Percentiles rank a stretch among this genome's conserved stretches.
These are phyloP conservation scores for Aphanomyces invadans DNA, from an alignment of 352 stramenopile genomes.

Conservation along the genomic window DNA sequence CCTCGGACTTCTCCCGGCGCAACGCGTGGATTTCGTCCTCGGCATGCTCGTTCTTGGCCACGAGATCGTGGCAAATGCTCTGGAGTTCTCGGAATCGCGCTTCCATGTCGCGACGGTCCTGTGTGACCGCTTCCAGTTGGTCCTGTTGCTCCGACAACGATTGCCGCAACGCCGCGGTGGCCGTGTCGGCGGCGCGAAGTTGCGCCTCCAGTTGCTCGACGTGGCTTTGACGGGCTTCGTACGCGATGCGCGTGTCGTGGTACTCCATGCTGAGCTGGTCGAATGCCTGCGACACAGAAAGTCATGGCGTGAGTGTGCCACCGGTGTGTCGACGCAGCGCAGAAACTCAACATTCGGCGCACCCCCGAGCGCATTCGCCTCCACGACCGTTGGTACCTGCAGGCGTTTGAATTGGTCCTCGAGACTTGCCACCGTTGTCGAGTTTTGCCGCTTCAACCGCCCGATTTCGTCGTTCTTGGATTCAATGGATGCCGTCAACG, in stretches of 20 bases:
- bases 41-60: not conserved
- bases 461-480: not conserved
- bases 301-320: too few relatives aligned
- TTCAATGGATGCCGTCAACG: not conserved
- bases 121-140: not conserved
- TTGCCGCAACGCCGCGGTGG: not conserved
- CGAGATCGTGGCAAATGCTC: slow-evolving; percentile 3
- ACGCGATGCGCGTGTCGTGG: not conserved
- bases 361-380: too few relatives aligned
- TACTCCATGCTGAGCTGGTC: slow-evolving; percentile 1
- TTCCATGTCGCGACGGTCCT: not conserved
- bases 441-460: not conserved
- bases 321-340: too few relatives aligned
- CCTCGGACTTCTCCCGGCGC: not conserved
- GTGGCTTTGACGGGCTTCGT: slow-evolving; percentile 3
- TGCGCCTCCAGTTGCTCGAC: not conserved
- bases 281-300: not conserved
- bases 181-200: not conserved
- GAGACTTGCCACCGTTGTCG: not conserved
- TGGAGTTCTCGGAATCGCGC: not conserved
- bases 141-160: not conserved
- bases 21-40: not conserved
- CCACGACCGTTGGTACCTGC: too few relatives aligned
- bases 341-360: too few relatives aligned
- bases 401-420: not conserved